A percentile compares a stretch with the other conserved stretches of the same genome.
phyloP scores from a whole-genome alignment of 768 basidiomycete species.

The Mycena kentingensis region DNA sequence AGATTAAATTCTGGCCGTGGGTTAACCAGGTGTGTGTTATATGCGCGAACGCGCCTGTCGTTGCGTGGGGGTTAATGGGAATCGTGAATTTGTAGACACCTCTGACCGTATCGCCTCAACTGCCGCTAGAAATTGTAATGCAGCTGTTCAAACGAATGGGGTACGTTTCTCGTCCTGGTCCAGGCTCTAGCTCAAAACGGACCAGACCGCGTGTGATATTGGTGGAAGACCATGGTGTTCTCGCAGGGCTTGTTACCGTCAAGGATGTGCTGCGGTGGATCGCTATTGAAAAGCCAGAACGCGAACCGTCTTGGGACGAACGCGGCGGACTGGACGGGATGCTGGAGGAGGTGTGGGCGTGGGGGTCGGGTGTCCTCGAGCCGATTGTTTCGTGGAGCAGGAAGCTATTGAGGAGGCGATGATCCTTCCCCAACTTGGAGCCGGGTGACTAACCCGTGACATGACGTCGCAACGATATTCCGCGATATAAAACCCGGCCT shows the following conservation, averaged over 20 bases:
- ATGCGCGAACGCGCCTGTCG: conserved; percentile 1
- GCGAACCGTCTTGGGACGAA: conserved; percentile 59
- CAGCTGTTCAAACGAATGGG: conserved; percentile 98
- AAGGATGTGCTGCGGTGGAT: conserved; percentile 95
- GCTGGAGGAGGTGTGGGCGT: conserved; percentile 63
- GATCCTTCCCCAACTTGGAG: conserved; percentile 16
- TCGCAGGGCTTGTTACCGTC: conserved; percentile 89
- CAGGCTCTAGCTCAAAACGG: not conserved
- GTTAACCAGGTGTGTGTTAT: conserved; percentile 79
- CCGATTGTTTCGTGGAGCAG: conserved; percentile 40
- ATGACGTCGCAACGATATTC: not conserved
- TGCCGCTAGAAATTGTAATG: conserved; percentile 95
- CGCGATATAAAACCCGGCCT: not conserved
- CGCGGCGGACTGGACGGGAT: conserved; percentile 66
- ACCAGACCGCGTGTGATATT: conserved; percentile 92
- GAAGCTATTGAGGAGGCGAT: conserved; percentile 37
- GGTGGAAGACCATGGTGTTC: conserved; percentile 80
- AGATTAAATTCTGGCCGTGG: conserved; percentile 79
- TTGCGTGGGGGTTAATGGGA: conserved; percentile 1
- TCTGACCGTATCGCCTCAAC: conserved; percentile 86
- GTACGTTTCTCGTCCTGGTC: conserved; percentile 56
- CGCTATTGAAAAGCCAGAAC: conserved; percentile 54
- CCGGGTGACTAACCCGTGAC: no score
- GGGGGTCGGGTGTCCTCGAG: conserved; percentile 43
- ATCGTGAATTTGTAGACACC: conserved; percentile 66